These are phyloP conservation scores for Colletotrichum tropicale DNA, from an alignment of 2,329 filamentous ascomycete species.

Conservation along the genomic window DNA sequence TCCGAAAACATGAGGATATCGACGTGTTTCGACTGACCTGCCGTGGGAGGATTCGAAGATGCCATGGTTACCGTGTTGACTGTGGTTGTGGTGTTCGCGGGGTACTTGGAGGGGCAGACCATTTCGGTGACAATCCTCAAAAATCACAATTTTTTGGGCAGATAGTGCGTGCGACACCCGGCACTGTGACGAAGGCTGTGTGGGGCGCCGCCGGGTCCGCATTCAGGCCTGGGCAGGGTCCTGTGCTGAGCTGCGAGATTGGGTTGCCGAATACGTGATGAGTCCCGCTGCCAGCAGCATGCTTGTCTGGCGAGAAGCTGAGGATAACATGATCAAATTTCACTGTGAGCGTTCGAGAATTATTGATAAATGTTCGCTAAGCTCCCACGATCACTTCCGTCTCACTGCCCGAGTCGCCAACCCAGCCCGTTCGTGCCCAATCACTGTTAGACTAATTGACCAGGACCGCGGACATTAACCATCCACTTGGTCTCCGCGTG, in stretches of 20 bases:
- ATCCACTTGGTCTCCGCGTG: constrained; percentile 13
- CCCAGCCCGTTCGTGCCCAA: background rate
- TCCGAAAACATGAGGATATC: background rate
- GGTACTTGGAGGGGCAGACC: constrained; percentile 15
- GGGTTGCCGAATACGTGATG: background rate
- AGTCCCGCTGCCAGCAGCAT: background rate
- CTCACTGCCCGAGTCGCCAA: background rate
- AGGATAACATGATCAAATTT: background rate
- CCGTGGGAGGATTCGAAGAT: constrained; percentile 11
- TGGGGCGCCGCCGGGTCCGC: background rate
- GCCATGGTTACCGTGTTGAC: constrained; percentile 17
- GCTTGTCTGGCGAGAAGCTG: background rate
- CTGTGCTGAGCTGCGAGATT: background rate
- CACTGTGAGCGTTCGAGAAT: background rate
- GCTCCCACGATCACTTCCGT: background rate
- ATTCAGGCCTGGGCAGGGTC: constrained; percentile 1
- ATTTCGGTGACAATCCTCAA: constrained; percentile 3
- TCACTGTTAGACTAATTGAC: background rate
- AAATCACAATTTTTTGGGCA: constrained; percentile 16
- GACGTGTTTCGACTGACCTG: background rate
- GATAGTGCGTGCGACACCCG: constrained; percentile 9
- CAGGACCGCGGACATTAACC: constrained; percentile 5
- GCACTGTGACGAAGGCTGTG: constrained; percentile 4
- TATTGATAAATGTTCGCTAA: background rate
- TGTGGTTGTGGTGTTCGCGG: constrained; percentile 3